These are phyloP conservation scores for Aspergillus olivimuriae DNA, from an alignment of 495 filamentous ascomycete species.

Conservation along the genomic window DNA sequence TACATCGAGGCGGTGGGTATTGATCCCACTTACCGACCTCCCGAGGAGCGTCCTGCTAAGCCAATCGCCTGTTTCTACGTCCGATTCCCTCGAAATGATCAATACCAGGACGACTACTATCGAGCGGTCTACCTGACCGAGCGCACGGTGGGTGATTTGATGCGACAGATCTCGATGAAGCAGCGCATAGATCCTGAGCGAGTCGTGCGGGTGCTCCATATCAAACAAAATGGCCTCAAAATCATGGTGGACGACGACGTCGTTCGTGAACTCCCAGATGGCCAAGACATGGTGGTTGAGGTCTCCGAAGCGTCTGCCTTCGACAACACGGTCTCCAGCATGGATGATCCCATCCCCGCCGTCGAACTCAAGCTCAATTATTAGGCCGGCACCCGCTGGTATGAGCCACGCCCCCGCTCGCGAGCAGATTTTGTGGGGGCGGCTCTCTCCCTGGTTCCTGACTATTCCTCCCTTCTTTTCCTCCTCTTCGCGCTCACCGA, in stretches of 20 bases:
- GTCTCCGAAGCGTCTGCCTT: constrained; percentile 36
- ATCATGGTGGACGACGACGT: constrained; percentile 90
- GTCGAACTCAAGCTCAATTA: constrained; percentile 38
- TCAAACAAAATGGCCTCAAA: constrained; percentile 65
- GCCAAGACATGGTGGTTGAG: constrained; percentile 79
- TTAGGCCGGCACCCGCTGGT: constrained; percentile 11
- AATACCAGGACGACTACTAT: constrained; percentile 59
- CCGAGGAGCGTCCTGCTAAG: constrained; percentile 62
- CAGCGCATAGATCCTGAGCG: constrained; percentile 65
- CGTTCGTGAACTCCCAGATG: constrained; percentile 78
- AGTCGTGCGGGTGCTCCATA: constrained; percentile 62
- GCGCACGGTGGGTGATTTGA: constrained; percentile 66
- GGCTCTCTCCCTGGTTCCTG: no score
- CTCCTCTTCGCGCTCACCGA: neutral
- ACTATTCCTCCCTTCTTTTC: neutral
- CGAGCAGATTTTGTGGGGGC: no score
- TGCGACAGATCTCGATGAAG: constrained; percentile 64
- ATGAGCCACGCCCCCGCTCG: no score
- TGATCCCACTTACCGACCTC: constrained; percentile 77
- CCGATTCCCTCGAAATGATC: constrained; percentile 48
- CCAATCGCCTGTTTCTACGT: constrained; percentile 88
- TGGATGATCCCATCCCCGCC: constrained; percentile 12
- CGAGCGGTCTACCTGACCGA: constrained; percentile 80
- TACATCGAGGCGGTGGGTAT: constrained; percentile 92
- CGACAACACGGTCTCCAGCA: constrained; percentile 3